Evolutionary conservation across 2,329 filamentous ascomycete genomes (phyloP), one percentile per base, ranked within the genome.

Genomic region (Fusarium proliferatum): DNA sequence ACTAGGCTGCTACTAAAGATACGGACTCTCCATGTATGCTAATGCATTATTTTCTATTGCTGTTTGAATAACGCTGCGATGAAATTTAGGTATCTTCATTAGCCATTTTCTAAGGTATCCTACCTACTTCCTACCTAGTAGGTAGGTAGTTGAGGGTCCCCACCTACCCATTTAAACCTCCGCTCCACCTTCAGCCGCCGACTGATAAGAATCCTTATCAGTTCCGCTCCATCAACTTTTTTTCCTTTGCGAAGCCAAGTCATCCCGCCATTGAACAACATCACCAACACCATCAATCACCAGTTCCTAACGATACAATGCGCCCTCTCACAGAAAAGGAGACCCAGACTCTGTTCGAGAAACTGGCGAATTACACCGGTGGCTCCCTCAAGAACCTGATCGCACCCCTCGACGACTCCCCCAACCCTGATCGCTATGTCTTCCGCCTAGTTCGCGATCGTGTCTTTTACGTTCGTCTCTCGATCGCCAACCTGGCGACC

Each of bases 311-410:
- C 59, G 56, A 61, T 77, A 89, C 78, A 52, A 97, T 97, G 94
- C 90, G 94, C 63, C 90, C 92, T 59, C 90, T 97, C 75, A 96
- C 94, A 64, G 94, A 94, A 82, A 84, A 86, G 80, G 93, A 95
- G 84, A 93, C 92, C 66, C 90, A 93, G 82, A 93, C 93, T 3
- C 90, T 98, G 78, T 97, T 98, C 84, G 90, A 92, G 77, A 97
- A 98, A 86, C 90, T 99, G 45, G 96, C 96, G 66, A 94, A 95
- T 83, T 99, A 98, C 86, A 96, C 94, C 30, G 95, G 95, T 76
- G 90, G 89, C 78, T 95, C 93, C 23, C 89, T 98, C 76, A 96
- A 95, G 83, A 91, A 94, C 83, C 89, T 98, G 76, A 94, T 96
- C 77, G 90, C 92, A 53, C 92, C 93, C 15, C 86, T 93, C 69